Conservation (phyloP, 352 stramenopile genomes). For the Globisporangium camurandrum region DNA sequence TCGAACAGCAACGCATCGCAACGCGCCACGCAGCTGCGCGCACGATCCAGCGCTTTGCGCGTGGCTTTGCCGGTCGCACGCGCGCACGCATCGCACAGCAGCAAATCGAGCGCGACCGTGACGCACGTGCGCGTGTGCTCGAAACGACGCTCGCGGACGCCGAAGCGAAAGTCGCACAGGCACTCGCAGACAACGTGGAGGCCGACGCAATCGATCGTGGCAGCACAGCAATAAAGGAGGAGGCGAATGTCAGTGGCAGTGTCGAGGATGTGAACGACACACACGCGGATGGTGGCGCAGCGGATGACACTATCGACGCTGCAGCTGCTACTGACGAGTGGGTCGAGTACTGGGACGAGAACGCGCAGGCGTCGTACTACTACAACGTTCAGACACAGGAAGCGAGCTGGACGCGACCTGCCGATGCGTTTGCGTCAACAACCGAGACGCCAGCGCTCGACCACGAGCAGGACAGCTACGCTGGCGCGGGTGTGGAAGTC, state of each 20-base stretch:
- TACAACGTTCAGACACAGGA: conserved; percentile 87
- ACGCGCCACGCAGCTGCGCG: conserved; percentile 38
- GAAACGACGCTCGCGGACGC: conserved; percentile 51
- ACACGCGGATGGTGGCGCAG: conserved; percentile 5
- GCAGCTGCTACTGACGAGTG: no score
- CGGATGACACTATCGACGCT: no score
- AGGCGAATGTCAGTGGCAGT: background rate
- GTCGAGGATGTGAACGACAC: background rate
- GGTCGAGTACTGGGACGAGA: conserved; percentile 90
- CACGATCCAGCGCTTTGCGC: conserved; percentile 44
- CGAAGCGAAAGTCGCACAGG: conserved; percentile 48
- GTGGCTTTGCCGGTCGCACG: conserved; percentile 51
- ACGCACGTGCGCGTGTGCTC: conserved; percentile 43
- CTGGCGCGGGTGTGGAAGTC: conserved; percentile 19
- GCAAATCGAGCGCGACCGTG: conserved; percentile 59
- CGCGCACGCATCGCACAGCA: conserved; percentile 44
- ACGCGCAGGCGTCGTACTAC: conserved; percentile 82
- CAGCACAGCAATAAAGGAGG: no score
- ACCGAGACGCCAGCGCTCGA: conserved; percentile 28
- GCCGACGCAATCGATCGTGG: no score
- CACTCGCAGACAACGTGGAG: conserved; percentile 11
- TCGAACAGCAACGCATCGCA: conserved; percentile 54
- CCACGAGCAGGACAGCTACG: conserved; percentile 31
- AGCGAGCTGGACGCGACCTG: conserved; percentile 73
- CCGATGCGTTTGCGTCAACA: conserved; percentile 22